Evolutionary conservation across 2,329 filamentous ascomycete species (phyloP), one percentile per base, ranked within the genome.

Genomic region (Purpureocillium lavendulum): DNA sequence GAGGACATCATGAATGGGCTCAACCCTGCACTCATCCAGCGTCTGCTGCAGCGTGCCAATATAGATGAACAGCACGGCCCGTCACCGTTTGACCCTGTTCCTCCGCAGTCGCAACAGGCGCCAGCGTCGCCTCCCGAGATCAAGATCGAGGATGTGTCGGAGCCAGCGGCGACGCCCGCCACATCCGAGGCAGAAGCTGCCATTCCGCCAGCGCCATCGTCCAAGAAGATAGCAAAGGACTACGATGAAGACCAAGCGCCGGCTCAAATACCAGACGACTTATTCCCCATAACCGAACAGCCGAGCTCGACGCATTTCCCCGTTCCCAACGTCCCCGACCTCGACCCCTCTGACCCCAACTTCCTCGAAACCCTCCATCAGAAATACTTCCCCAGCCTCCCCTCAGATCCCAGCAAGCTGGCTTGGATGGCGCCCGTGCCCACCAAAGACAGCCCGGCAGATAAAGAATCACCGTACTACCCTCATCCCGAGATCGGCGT

Each of bases 301-400:
- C 56, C 64, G 31, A 54, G 61, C 46, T 61, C 66, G 24, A 69
- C 73, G 12, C 84, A 86, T 62, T 87, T 82, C 60, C 82, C 80
- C 9, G 61, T 59, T n/a, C 65, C 60, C 9, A 57, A 54, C 32
- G 59, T 73, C 6, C 84, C 84, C 10, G 82, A 87, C 43, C 82
- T 97, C 46, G 87, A 97, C 58, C 88, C 89, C 0, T 70, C 77
- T 30, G 86, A 89, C 43, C 82, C 86, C 0, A 72, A 87, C 54
- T 97, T 97, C 65, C 80, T 97, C 42, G 65, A 77, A 35, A 82
- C 86, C 41, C 77, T 98, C 6, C 89, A 95, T 69, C 66, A 80
- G 16, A 95, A 96, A 61, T 98, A 95, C 73, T 98, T 96, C 62
- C 89, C 92, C 11, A 77, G 80, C 45, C 80, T 95, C 1, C 80